A percentile compares a stretch with the other conserved stretches of the same genome.
Conservation (phyloP, 176 grass and related monocot genomes). For the Zizania latifolia region DNA sequence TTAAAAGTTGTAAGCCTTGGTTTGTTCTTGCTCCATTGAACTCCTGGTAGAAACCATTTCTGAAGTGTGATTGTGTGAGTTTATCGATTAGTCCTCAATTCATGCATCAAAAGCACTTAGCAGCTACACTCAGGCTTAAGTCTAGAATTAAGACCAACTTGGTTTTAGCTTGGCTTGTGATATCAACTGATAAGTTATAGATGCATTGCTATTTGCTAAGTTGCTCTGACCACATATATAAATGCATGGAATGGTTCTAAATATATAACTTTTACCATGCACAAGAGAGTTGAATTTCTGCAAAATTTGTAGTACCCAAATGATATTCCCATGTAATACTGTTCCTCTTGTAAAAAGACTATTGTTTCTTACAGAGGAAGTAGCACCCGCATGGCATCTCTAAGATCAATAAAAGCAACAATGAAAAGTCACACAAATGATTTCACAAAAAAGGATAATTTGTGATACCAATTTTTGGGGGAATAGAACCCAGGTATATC, state of each 20-base stretch:
- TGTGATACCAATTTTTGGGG: background rate
- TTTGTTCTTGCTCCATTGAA: constrained; percentile 8
- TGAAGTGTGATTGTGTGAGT: background rate
- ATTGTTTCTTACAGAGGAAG: background rate
- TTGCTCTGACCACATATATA: background rate
- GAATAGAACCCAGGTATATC: too few species aligned
- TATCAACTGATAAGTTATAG: constrained; percentile 7
- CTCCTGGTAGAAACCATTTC: background rate
- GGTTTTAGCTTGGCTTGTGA: background rate
- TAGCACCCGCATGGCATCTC: background rate
- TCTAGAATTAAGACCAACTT: background rate
- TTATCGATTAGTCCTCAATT: background rate
- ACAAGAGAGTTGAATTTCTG: constrained; percentile 1
- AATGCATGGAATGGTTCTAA: constrained; percentile 3
- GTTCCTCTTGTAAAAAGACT: background rate
- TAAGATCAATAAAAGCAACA: background rate
- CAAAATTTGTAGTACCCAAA: background rate
- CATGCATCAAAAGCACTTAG: background rate
- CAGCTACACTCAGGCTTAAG: background rate
- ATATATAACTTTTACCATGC: background rate
- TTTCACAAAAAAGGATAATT: background rate
- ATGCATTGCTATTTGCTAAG: background rate
- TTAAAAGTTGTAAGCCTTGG: background rate
- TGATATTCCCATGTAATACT: background rate
- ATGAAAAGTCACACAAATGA: background rate